These are phyloP conservation scores for Leccinum boreale DNA, from an alignment of 768 basidiomycete genomes.

Conservation along the genomic window DNA sequence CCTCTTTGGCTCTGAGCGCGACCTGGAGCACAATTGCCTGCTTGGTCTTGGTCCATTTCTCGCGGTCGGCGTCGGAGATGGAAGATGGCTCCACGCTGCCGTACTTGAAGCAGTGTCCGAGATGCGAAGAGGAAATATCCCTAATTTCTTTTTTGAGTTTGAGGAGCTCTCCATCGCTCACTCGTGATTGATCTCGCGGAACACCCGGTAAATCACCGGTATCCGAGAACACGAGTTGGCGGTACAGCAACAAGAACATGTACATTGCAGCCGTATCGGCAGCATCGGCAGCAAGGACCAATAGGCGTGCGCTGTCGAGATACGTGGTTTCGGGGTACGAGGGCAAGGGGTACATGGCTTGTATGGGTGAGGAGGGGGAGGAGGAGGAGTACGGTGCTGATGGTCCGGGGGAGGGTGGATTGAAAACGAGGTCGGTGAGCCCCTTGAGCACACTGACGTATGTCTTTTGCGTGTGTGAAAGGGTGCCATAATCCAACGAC, in stretches of 20 bases:
- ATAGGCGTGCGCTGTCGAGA: slow-evolving; percentile 71
- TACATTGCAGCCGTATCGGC: slow-evolving; percentile 72
- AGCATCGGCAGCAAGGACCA: slow-evolving; percentile 65
- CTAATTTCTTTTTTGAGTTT: slow-evolving; percentile 73
- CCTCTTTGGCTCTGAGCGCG: slow-evolving; percentile 61
- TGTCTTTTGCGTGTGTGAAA: slow-evolving; percentile 42
- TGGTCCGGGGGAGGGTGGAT: slow-evolving; percentile 41
- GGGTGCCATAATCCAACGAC: slow-evolving; percentile 40
- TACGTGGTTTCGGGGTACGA: slow-evolving; percentile 75
- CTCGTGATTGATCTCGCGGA: slow-evolving; percentile 34
- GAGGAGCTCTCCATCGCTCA: slow-evolving; percentile 52
- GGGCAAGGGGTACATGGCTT: slow-evolving; percentile 34
- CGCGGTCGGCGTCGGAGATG: slow-evolving; percentile 38
- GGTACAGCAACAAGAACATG: slow-evolving; percentile 78
- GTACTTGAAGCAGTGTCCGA: slow-evolving; percentile 56
- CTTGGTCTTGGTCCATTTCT: slow-evolving; percentile 54
- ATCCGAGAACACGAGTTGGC: slow-evolving; percentile 63
- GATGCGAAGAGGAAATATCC: slow-evolving; percentile 55
- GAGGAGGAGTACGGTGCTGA: slow-evolving; percentile 25
- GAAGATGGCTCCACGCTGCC: slow-evolving; percentile 24
- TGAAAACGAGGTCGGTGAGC: slow-evolving; percentile 64
- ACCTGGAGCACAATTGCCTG: slow-evolving; percentile 74
- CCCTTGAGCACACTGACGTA: slow-evolving; percentile 58
- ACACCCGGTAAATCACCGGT: slow-evolving; percentile 29
- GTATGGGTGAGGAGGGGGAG: slow-evolving; percentile 29